Evolutionary conservation across 768 basidiomycete species (phyloP), one percentile per base, ranked within the genome.

Genomic region (Pleurotus giganteus): DNA sequence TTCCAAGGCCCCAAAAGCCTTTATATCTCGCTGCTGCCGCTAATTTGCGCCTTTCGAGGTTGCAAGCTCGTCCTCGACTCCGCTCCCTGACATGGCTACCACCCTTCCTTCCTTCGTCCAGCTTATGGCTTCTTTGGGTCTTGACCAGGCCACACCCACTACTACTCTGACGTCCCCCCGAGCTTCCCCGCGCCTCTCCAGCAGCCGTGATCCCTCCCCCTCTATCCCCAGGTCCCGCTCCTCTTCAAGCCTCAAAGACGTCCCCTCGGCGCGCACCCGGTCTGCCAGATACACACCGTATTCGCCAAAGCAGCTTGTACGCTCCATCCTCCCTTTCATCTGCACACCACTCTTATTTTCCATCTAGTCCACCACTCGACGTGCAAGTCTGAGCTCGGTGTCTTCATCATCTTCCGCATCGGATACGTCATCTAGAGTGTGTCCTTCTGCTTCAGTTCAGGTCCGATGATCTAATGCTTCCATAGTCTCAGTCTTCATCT

Each of bases 51-150:
- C 44, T 50, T 58, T 45, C 46, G 49, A 60, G 59, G 69, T 61
- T 66, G 62, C 49, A 51, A 51, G 49, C 49, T 34, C 23, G 49
- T 51, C 34, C 32, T 15, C 34, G 61, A 47, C 59, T 62, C 62
- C 44, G 12, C 58, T 65, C 68, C 63, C 57, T 50, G 63, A 66
- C 63, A 89, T 86, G 86, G 49, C 49, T 23, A 74, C 86, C 66
- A 70, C 88, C 64, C 84, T 92, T 63, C 91, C 91, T 65, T 91
- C 91, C 54, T 93, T 93, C 68, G 84, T 90, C 56, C 85, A 91
- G 73, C 87, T 93, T 67, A 90, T 93, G 89, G 82, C 83, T 58
- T 82, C 91, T 57, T 76, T 93, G 61, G 91, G 88, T 59, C 77
- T 92, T 69, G 83, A 88, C 60, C 78, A 79, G 60, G 68, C 65